Evolutionary conservation across 1,284 basidiomycete genomes (phyloP).

Genomic region (Ceratobasidium sp.): DNA sequence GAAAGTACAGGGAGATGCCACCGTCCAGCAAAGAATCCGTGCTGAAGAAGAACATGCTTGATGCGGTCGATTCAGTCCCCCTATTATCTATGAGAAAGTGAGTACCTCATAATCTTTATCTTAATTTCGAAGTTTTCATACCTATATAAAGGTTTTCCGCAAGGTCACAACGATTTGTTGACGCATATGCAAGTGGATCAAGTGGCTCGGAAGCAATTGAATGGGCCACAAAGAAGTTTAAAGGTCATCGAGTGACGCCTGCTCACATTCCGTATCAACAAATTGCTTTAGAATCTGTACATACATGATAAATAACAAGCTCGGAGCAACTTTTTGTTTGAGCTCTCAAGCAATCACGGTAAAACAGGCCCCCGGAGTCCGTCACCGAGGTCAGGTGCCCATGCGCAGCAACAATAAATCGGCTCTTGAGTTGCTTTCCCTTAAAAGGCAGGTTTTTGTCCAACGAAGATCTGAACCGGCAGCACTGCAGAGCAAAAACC

Average conservation of each 20-base stretch:
- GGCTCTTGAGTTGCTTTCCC: neutral
- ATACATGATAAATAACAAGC: too few species aligned
- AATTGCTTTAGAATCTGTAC: too few species aligned
- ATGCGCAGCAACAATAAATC: neutral
- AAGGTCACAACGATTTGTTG: constrained; percentile 8
- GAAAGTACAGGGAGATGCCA: constrained; percentile 48
- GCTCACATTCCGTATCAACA: too few species aligned
- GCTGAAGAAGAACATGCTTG: constrained; percentile 46
- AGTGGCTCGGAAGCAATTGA: constrained; percentile 7
- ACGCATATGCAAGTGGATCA: neutral
- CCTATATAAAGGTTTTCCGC: neutral
- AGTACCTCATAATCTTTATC: constrained; percentile 33
- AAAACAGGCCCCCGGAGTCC: constrained; percentile 30
- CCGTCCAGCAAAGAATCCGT: constrained; percentile 39
- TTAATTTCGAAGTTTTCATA: too few species aligned
- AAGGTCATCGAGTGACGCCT: neutral
- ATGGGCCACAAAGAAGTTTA: constrained; percentile 13
- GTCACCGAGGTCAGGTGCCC: neutral
- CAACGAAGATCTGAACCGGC: neutral
- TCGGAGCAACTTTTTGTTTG: too few species aligned
- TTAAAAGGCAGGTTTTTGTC: neutral
- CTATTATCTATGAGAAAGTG: constrained; percentile 50
- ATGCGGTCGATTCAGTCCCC: constrained; percentile 51
- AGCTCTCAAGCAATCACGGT: too few species aligned
- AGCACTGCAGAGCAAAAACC: neutral